Percentiles rank a stretch among this genome's conserved stretches.
phyloP scores from a whole-genome alignment of 345 rosid genomes.

The Hibiscus syriacus region DNA sequence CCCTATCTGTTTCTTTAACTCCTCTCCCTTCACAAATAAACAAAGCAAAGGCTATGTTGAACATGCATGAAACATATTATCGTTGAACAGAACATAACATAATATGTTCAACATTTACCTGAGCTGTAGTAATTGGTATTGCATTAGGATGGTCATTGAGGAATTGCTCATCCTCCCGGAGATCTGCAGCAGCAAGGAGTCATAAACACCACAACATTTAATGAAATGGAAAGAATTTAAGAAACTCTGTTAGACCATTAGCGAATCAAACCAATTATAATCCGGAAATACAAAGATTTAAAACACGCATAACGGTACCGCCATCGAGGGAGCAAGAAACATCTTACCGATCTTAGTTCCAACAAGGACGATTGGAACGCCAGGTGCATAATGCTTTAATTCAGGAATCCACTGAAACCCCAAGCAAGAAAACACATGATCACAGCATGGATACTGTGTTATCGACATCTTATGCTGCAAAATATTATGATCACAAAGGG shows the following conservation, averaged over 20 bases:
- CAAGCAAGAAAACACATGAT: neutral
- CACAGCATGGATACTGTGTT: neutral
- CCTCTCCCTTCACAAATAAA: constrained; percentile 60
- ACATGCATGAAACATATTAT: neutral
- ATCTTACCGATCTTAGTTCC: constrained; percentile 41
- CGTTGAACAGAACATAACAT: neutral
- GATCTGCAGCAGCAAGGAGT: constrained; percentile 36
- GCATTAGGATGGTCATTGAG: constrained; percentile 70
- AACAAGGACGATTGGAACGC: constrained; percentile 55
- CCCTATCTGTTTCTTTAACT: constrained; percentile 74
- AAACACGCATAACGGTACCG: neutral
- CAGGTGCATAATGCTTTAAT: constrained; percentile 26
- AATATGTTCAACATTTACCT: constrained; percentile 24
- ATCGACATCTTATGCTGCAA: neutral
- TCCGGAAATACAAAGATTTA: neutral
- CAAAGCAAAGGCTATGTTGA: neutral
- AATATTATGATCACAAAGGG: neutral
- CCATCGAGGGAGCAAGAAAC: neutral
- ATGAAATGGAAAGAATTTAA: neutral
- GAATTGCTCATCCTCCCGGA: constrained; percentile 64
- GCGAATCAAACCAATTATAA: neutral
- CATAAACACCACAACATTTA: neutral
- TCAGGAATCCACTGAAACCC: constrained; percentile 18
- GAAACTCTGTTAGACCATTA: neutral
- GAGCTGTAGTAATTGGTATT: constrained; percentile 52